A percentile compares a stretch with the other conserved stretches of the same genome.
phyloP scores from a whole-genome alignment of 2,329 filamentous ascomycete species.

The Magnaporthiopsis poae region DNA sequence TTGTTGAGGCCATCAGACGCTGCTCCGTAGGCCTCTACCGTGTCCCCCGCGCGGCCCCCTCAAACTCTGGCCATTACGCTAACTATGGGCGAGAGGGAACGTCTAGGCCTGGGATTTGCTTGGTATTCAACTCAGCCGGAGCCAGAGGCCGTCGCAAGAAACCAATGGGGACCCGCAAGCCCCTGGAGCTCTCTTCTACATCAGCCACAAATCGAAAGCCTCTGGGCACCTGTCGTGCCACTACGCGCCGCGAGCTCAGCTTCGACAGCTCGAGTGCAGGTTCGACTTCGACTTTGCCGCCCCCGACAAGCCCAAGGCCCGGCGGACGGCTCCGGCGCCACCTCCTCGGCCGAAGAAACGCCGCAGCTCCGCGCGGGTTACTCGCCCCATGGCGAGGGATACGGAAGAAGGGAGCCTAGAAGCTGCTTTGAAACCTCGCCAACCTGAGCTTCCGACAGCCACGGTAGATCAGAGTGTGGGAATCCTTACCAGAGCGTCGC shows the following conservation, averaged over 20 bases:
- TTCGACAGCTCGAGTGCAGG: not conserved
- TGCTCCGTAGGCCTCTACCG: not conserved
- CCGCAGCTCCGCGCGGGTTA: not conserved
- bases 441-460: not conserved
- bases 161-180: not conserved
- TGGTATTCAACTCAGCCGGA: constrained; percentile 2
- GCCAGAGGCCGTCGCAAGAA: not conserved
- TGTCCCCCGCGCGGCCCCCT: no score
- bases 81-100: not conserved
- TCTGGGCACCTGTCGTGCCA: constrained; percentile 2
- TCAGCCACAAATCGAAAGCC: not conserved
- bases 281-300: not conserved
- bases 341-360: not conserved
- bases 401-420: not conserved
- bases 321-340: not conserved
- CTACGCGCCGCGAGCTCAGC: not conserved
- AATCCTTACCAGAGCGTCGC: constrained; percentile 3
- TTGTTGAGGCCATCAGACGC: constrained; percentile 3
- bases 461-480: not conserved
- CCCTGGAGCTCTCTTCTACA: constrained; percentile 3
- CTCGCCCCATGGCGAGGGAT: not conserved
- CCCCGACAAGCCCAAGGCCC: not conserved
- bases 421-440: not conserved
- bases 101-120: constrained; percentile 5
- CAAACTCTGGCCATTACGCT: not conserved